These are phyloP conservation scores for Triticum timopheevii DNA, from an alignment of 176 grass and related monocot species.

Conservation along the genomic window DNA sequence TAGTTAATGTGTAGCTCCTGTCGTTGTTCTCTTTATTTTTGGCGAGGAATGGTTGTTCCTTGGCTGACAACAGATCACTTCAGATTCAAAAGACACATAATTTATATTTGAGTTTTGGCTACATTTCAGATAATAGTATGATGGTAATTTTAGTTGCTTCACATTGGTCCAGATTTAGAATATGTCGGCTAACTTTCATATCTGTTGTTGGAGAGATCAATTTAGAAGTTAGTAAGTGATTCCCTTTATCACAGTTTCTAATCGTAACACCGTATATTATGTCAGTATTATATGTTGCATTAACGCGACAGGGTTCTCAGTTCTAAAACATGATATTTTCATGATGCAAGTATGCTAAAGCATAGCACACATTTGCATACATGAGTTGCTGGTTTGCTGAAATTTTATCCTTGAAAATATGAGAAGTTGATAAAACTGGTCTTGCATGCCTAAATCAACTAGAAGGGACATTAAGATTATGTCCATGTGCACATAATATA, in stretches of 20 bases:
- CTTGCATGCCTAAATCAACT: no score
- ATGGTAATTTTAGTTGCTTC: neutral
- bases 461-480: no score
- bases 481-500: no score
- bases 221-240: neutral
- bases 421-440: no score
- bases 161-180: neutral
- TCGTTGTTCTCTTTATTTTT: neutral
- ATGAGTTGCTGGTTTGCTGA: no score
- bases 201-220: neutral
- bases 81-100: neutral
- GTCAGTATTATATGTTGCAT: neutral
- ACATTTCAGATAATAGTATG: neutral
- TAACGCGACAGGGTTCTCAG: no score
- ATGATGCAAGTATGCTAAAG: no score
- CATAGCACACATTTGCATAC: no score
- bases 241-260: neutral
- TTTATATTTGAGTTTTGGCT: neutral
- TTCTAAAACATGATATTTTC: neutral
- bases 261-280: neutral
- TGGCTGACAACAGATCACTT: neutral
- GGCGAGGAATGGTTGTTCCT: neutral
- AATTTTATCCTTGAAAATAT: no score
- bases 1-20: neutral
- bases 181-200: no score